Conservation (phyloP, 2,329 filamentous ascomycete genomes). For the Parascedosporium putredinis region DNA sequence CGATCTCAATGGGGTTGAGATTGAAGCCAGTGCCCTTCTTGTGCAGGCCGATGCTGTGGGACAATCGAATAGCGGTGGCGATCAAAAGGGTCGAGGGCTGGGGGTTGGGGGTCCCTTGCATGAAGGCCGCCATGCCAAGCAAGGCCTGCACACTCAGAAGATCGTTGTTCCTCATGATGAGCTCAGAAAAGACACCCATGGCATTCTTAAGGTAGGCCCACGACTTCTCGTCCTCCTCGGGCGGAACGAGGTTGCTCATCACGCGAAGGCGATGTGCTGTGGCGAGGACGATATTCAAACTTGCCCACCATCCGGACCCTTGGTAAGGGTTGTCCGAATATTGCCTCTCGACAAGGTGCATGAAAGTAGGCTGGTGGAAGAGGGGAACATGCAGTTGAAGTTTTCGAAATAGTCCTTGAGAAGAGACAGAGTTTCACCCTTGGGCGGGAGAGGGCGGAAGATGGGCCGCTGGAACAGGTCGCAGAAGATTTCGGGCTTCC, state of each 20-base stretch:
- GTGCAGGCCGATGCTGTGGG: conserved; percentile 91
- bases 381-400: conserved; percentile 97
- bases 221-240: conserved; percentile 86
- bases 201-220: conserved; percentile 97
- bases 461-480: conserved; percentile 81
- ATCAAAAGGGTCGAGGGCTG: conserved; percentile 89
- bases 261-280: conserved; percentile 86
- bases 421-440: conserved; percentile 77
- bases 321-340: conserved; percentile 90
- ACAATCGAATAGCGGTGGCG: conserved; percentile 77
- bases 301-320: conserved; percentile 97
- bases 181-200: conserved; percentile 81
- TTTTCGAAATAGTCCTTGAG: conserved; percentile 95
- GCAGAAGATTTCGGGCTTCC: conserved; percentile 95
- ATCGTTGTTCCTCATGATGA: conserved; percentile 94
- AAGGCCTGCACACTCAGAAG: conserved; percentile 89
- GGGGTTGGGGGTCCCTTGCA: conserved; percentile 93
- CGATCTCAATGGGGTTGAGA: conserved; percentile 84
- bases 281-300: conserved; percentile 86
- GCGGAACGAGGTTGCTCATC: conserved; percentile 86
- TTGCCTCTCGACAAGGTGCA: conserved; percentile 90
- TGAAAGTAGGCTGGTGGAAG: conserved; percentile 96
- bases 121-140: conserved; percentile 84
- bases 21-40: conserved; percentile 90
- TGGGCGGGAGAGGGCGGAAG: conserved; percentile 73